phyloP scores from a whole-genome alignment of 148 eudicot species.

The Heliosperma pusillum region DNA sequence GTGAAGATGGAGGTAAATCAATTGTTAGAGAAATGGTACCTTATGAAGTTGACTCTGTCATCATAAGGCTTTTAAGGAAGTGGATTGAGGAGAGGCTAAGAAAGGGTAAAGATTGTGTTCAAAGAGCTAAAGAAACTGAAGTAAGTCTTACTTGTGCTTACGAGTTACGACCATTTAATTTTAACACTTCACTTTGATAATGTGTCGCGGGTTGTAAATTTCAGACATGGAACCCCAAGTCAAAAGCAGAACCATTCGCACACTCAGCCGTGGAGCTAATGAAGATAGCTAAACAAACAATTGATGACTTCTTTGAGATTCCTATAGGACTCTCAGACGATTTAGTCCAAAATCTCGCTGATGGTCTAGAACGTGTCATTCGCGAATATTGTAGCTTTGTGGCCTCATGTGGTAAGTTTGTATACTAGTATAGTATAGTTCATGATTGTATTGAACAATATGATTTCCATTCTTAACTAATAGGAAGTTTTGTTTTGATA shows the following conservation, averaged over 20 bases:
- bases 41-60: slow-evolving; percentile 75
- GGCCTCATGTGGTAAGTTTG: slow-evolving; percentile 79
- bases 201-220: not conserved
- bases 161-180: not conserved
- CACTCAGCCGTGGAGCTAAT: slow-evolving; percentile 69
- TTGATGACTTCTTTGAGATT: slow-evolving; percentile 71
- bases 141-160: slow-evolving; percentile 38
- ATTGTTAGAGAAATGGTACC: slow-evolving; percentile 83
- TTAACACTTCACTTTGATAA: not conserved
- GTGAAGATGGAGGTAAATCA: slow-evolving; percentile 81
- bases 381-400: slow-evolving; percentile 70
- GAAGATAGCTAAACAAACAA: slow-evolving; percentile 49
- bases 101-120: slow-evolving; percentile 49
- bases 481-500: not conserved
- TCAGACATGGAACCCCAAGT: slow-evolving; percentile 96
- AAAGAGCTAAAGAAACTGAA: slow-evolving; percentile 80
- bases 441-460: not conserved
- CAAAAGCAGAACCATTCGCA: slow-evolving; percentile 86
- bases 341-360: slow-evolving; percentile 54
- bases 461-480: not conserved
- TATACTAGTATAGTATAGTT: not conserved
- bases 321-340: slow-evolving; percentile 64
- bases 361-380: slow-evolving; percentile 61
- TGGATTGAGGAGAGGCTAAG: slow-evolving; percentile 76
- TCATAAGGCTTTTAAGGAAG: slow-evolving; percentile 48